Evolutionary conservation across 768 basidiomycete genomes (phyloP), one percentile per base, ranked within the genome.

Genomic region (Tulasnella sp.): DNA sequence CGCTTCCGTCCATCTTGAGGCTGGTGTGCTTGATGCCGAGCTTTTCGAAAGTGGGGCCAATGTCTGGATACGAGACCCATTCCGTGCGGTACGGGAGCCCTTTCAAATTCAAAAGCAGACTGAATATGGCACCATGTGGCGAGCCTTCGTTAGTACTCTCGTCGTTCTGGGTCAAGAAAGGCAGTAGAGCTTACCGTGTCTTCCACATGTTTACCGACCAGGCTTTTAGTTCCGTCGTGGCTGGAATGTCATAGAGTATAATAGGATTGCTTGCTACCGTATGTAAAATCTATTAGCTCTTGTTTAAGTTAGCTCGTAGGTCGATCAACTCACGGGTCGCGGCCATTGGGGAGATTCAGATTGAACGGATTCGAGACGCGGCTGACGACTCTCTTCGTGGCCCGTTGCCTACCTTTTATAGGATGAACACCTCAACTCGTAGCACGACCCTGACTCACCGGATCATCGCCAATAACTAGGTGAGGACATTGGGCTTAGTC

Each of bases 1-100:
- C 55, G n/a, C 39, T 61, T 37, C 44, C 70, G 39, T 44, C 69
- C 48, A 5, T 35, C 11, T 87, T 86, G 13, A 26, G 42, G 7
- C 44, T 61, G 4, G 75, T 71, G n/a, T 81, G 70, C 18, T 67
- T 55, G 74, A 79, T 76, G 37, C 81, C 81, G 2, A 81, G 73
- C 7, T 40, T 44, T 32, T 48, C 75, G 70, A 81, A 74, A 32
- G 74, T 80, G 18, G 81, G 78, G 55, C 79, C 77, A 37, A 82
- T 79, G n/a, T 82, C 80, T 23, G 81, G 78, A 74, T 78, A 81
- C 29, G 75, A 73, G 46, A 82, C 46, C 79, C 79, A 81, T 26
- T 79, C 75, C 11, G 81, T 80, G 29, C 48, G 40, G 57, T 77
- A 81, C 37, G 74, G 69, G 23, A 81, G 42, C 2, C 74, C 32